Evolutionary conservation across 305 asterid species (phyloP).

Genomic region (Fraxinus baroniana): DNA sequence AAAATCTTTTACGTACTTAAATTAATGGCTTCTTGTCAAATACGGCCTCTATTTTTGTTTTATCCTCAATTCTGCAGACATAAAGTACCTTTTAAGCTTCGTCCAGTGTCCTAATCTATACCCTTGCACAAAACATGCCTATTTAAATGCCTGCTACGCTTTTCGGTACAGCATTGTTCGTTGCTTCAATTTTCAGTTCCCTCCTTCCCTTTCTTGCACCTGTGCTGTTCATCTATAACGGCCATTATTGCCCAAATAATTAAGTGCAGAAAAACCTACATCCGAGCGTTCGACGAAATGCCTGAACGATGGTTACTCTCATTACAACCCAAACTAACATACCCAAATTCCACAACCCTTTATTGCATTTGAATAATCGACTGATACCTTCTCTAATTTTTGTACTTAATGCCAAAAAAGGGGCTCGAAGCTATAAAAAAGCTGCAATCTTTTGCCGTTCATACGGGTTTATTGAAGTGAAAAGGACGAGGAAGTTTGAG

Average conservation of each 20-base stretch:
- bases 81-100: background rate
- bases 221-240: background rate
- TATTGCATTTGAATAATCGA: conserved; percentile 27
- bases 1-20: background rate
- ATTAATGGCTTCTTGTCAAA: background rate
- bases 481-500: conserved; percentile 15
- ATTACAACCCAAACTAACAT: conserved; percentile 27
- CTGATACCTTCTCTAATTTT: conserved; percentile 19
- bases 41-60: background rate
- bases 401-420: conserved; percentile 21
- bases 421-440: conserved; percentile 15
- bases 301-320: conserved; percentile 67
- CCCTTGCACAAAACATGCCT: background rate
- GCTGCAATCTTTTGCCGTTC: background rate
- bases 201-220: conserved; percentile 9
- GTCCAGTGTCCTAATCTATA: background rate
- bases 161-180: conserved; percentile 36
- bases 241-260: background rate
- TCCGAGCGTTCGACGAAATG: conserved; percentile 75
- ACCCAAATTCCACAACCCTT: conserved; percentile 22
- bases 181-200: conserved; percentile 36
- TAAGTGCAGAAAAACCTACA: background rate
- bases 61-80: background rate
- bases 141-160: conserved; percentile 21
- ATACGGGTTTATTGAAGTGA: conserved; percentile 32